Conservation (phyloP, 2,329 filamentous ascomycete genomes). For the Scolecobasidium constrictum region DNA sequence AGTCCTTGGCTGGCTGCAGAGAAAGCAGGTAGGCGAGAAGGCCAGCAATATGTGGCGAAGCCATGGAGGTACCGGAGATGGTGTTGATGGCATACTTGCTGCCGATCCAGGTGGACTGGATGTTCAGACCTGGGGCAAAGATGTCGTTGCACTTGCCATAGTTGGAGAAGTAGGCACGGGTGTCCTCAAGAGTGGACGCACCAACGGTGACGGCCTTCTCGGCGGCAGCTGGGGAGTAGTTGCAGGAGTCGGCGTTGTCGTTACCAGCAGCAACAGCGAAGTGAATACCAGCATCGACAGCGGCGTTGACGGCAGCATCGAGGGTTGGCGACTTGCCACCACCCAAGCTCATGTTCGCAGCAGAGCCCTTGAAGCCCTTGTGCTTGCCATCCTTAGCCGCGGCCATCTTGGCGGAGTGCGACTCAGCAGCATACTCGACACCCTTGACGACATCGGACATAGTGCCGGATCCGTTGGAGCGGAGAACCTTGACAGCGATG, state of each 20-base stretch:
- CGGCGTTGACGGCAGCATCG: conserved; percentile 86
- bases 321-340: conserved; percentile 92
- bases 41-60: conserved; percentile 91
- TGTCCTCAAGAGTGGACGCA: conserved; percentile 84
- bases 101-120: conserved; percentile 96
- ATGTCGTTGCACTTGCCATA: conserved; percentile 99
- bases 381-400: conserved; percentile 70
- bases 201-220: conserved; percentile 89
- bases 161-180: conserved; percentile 99
- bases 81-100: conserved; percentile 94
- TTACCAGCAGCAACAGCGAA: conserved; percentile 98
- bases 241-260: conserved; percentile 97
- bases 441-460: conserved; percentile 99
- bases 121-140: conserved; percentile 94
- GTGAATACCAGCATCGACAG: conserved; percentile 83
- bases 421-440: conserved; percentile 83
- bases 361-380: conserved; percentile 97
- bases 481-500: conserved; percentile 95
- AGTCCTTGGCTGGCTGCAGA: conserved; percentile 81
- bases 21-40: conserved; percentile 97
- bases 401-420: conserved; percentile 66
- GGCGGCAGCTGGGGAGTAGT: conserved; percentile 94
- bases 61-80: conserved; percentile 99
- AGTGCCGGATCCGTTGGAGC: conserved; percentile 91
- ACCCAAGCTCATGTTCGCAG: conserved; percentile 98